Conservation (phyloP, 2,329 filamentous ascomycete genomes). For the Exophiala dermatitidis region DNA sequence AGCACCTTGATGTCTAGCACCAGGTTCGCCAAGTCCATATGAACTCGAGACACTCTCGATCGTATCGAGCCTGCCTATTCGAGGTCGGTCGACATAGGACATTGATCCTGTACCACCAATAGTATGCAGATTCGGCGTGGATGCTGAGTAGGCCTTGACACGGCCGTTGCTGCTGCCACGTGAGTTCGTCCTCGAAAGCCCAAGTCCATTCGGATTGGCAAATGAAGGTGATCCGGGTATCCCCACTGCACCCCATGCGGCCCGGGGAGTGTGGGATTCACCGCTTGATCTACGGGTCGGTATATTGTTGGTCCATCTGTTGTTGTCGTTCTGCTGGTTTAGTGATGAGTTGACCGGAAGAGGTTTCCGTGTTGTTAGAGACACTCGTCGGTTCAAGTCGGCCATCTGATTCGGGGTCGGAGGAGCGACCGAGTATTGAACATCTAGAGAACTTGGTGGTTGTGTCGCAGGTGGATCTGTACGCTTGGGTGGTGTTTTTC, state of each 20-base stretch:
- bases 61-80: conserved; percentile 22
- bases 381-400: conserved; percentile 19
- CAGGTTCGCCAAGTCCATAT: conserved; percentile 11
- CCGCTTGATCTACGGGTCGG: conserved; percentile 7
- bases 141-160: conserved; percentile 18
- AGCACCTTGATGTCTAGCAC: conserved; percentile 10
- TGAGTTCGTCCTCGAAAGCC: conserved; percentile 19
- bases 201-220: conserved; percentile 15
- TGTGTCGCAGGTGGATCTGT: neutral
- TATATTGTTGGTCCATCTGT: neutral
- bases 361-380: conserved; percentile 10
- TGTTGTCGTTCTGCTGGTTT: neutral
- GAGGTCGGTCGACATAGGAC: conserved; percentile 13
- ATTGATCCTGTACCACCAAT: neutral
- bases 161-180: conserved; percentile 20
- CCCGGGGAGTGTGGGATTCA: conserved; percentile 8
- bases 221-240: conserved; percentile 19
- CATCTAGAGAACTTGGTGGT: neutral
- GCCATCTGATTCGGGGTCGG: conserved; percentile 22
- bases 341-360: conserved; percentile 5
- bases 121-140: conserved; percentile 24
- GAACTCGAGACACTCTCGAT: conserved; percentile 21
- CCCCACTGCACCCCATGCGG: conserved; percentile 22
- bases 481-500: neutral
- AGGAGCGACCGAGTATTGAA: conserved; percentile 5